Conservation (phyloP, 1,284 basidiomycete genomes). For the Leccinum subrobustum region DNA sequence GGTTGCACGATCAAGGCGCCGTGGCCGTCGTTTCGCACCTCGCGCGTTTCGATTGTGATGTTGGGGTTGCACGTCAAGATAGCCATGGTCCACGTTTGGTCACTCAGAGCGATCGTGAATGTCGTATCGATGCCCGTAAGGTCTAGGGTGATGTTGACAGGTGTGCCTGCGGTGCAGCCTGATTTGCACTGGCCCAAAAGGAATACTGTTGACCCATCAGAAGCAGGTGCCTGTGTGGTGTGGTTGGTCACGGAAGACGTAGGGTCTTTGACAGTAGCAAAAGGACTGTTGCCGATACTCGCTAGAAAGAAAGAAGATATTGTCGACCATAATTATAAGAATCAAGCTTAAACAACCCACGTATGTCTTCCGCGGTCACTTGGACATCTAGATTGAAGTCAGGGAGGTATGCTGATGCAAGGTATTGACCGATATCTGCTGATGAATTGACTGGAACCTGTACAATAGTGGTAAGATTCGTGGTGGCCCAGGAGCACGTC, state of each 20-base stretch:
- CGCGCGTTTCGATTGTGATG: conserved; percentile 26
- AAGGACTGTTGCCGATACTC: neutral
- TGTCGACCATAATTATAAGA: neutral
- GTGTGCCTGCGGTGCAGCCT: conserved; percentile 11
- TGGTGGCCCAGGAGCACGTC: conserved; percentile 27
- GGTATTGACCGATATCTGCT: neutral
- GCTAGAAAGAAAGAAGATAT: conserved; percentile 2
- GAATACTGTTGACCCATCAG: conserved; percentile 27
- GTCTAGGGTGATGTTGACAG: conserved; percentile 10
- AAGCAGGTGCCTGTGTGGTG: conserved; percentile 15
- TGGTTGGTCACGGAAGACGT: conserved; percentile 19
- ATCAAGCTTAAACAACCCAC: conserved; percentile 10
- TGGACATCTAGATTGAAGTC: conserved; percentile 22
- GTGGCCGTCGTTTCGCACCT: conserved; percentile 25
- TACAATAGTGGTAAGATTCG: conserved; percentile 25
- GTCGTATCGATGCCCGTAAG: conserved; percentile 13
- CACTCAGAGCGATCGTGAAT: conserved; percentile 14
- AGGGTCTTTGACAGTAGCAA: conserved; percentile 15
- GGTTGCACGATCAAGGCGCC: conserved; percentile 25
- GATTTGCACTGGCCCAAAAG: conserved; percentile 19
- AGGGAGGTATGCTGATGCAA: conserved; percentile 18
- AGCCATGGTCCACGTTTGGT: conserved; percentile 23
- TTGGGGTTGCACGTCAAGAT: conserved; percentile 27
- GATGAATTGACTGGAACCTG: conserved; percentile 16
- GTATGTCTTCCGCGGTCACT: neutral